Conservation (phyloP, 108 stramenopile genomes). For the Pseudonitzschia delicatissima region DNA sequence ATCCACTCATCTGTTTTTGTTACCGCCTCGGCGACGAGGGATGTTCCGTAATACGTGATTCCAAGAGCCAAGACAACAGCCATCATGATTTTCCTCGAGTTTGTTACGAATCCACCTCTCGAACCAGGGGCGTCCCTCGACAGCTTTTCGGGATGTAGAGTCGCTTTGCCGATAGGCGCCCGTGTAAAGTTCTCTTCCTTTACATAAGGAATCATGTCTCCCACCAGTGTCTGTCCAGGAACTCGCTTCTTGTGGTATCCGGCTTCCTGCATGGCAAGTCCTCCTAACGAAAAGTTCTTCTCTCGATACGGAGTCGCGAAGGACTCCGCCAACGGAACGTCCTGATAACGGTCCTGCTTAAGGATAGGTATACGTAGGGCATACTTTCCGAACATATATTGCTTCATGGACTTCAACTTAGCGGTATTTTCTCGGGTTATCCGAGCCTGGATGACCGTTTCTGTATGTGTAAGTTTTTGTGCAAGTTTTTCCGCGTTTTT, state of each 20-base stretch:
- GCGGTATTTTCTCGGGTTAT: slow-evolving; percentile 48
- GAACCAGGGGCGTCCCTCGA: slow-evolving; percentile 43
- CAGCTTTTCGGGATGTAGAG: slow-evolving; percentile 47
- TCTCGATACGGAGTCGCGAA: slow-evolving; percentile 52
- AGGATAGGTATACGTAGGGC: slow-evolving; percentile 58
- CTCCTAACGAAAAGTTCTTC: slow-evolving; percentile 42
- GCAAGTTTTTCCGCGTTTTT: slow-evolving; percentile 18
- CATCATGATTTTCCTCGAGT: slow-evolving; percentile 48
- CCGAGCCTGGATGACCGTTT: slow-evolving; percentile 30
- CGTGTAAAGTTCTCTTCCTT: slow-evolving; percentile 35
- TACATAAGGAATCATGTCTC: slow-evolving; percentile 70
- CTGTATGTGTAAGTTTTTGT: slow-evolving; percentile 9
- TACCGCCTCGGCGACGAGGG: slow-evolving; percentile 28
- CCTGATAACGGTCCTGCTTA: slow-evolving; percentile 60
- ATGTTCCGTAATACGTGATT: slow-evolving; percentile 50
- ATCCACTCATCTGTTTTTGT: slow-evolving; percentile 4
- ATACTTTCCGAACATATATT: slow-evolving; percentile 72
- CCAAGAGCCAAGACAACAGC: slow-evolving; percentile 51
- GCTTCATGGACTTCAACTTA: slow-evolving; percentile 74
- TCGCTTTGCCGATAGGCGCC: slow-evolving; percentile 64
- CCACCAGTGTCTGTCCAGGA: slow-evolving; percentile 66
- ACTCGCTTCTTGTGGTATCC: slow-evolving; percentile 56
- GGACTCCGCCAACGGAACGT: slow-evolving; percentile 66
- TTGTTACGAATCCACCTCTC: slow-evolving; percentile 25
- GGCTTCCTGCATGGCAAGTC: slow-evolving; percentile 75